Conservation (phyloP, 352 stramenopile genomes). For the Globisporangium ultimum region DNA sequence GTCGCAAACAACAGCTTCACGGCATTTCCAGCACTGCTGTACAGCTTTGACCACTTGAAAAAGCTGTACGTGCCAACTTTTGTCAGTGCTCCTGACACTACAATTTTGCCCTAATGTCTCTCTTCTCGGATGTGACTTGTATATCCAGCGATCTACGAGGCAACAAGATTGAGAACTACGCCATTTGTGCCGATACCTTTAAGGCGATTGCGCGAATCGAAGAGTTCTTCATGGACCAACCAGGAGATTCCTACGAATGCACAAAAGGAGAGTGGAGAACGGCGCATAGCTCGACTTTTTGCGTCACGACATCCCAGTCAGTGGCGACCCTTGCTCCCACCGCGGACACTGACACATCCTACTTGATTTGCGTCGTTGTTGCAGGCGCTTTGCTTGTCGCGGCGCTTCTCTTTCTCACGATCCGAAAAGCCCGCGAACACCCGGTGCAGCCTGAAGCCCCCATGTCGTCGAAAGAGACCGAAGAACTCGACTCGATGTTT, state of each 20-base stretch:
- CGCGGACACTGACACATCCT: background rate
- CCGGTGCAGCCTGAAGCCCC: background rate
- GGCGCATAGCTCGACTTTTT: slow-evolving; percentile 30
- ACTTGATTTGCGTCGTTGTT: slow-evolving; percentile 15
- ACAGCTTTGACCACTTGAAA: slow-evolving; percentile 18
- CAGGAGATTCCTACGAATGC: slow-evolving; percentile 7
- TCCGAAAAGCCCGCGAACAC: slow-evolving; percentile 17
- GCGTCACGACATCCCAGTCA: slow-evolving; percentile 13
- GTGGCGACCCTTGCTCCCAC: background rate
- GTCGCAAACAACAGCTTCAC: slow-evolving; percentile 36
- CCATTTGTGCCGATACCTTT: slow-evolving; percentile 28
- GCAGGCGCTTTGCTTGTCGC: slow-evolving; percentile 35
- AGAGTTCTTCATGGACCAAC: slow-evolving; percentile 16
- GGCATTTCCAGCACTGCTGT: slow-evolving; percentile 16
- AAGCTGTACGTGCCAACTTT: slow-evolving; percentile 18
- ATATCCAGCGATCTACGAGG: background rate
- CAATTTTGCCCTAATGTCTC: background rate
- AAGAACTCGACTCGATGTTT: slow-evolving; percentile 36
- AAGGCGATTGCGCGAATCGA: slow-evolving; percentile 15
- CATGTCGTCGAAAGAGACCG: slow-evolving; percentile 24
- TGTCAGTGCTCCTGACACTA: too few relatives aligned
- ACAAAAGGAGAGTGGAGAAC: slow-evolving; percentile 25
- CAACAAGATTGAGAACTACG: slow-evolving; percentile 21
- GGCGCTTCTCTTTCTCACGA: slow-evolving; percentile 39
- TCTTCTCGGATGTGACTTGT: background rate